Base-by-base conservation (phyloP, 2,329 filamentous ascomycete genomes). In the Colletotrichum cuscutae region DNA sequence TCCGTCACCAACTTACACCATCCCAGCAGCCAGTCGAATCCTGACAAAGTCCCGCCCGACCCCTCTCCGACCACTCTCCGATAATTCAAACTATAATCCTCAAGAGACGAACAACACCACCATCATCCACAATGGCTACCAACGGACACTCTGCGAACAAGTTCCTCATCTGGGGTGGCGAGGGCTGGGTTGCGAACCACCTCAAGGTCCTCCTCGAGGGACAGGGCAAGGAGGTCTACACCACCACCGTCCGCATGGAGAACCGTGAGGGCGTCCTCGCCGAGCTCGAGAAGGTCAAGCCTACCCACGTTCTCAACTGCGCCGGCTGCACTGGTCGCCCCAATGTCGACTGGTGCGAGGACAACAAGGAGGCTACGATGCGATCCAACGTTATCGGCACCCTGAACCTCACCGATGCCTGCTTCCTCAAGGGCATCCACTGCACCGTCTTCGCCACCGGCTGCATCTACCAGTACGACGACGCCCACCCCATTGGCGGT, bases 341-440 rank as follows among this genome's bases (percentile, higher is more conserved):
- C 74, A 93, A 93, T 75, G 90, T 92, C 79, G 91, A 93, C 82
- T 92, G 90, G 90, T 93, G 91, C 77, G 91, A 93, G 82, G 89
- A 91, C 78, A 88, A 93, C 84, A 91, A 89, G 82, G 88, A 91
- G 80, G 88, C 89, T 68, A 93, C 91, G 7, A 88, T 93, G 78
- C 87, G 90, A 72, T 91, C 89, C 79, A 93, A 93, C 78, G 90
- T 90, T 68, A 87, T 92, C 59, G 91, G 91, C 66, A 89, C 90
- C 46, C 78, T 92, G 75, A 92, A 91, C 79, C 81, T 93, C 77
- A 85, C 90, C 42, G 90, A 93, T 78, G 86, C 84, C 80, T 93
- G 91, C 81, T 89, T 84, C 77, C 82, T 87, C 75, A 85, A 85
- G 70, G 86, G 86, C 75, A 86, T 93, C 66, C 91, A 93, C 80